Percentiles rank a stretch among this genome's conserved stretches.
Conservation (phyloP, 768 basidiomycete species). For the Kwoniella botswanensis region DNA sequence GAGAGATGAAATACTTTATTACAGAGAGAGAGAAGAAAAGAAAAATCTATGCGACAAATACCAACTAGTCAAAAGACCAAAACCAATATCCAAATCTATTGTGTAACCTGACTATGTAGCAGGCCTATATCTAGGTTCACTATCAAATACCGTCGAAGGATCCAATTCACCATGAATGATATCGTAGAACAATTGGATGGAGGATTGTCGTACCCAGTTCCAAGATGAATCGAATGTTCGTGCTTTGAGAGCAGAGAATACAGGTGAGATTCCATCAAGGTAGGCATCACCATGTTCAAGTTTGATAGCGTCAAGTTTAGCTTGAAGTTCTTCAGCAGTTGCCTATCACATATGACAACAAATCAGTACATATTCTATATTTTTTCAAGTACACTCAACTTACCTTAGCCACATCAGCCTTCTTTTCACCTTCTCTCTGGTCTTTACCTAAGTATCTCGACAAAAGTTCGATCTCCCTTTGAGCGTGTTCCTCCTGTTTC, state of each 20-base stretch:
- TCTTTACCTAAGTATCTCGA: conserved; percentile 96
- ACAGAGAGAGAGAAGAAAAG: background rate
- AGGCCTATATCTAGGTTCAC: conserved; percentile 37
- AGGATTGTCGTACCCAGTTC: conserved; percentile 99
- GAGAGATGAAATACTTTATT: background rate
- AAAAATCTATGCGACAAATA: conserved; percentile 8
- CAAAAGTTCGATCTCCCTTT: conserved; percentile 91
- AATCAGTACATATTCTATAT: conserved; percentile 17
- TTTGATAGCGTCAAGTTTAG: conserved; percentile 82
- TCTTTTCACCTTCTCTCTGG: conserved; percentile 87
- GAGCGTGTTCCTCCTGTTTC: conserved; percentile 88
- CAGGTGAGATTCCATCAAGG: conserved; percentile 91
- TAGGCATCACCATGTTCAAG: conserved; percentile 93
- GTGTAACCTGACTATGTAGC: background rate
- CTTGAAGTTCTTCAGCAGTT: conserved; percentile 67
- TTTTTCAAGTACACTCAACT: conserved; percentile 59
- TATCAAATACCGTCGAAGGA: conserved; percentile 45
- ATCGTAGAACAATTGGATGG: conserved; percentile 95
- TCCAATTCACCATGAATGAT: conserved; percentile 80
- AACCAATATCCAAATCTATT: background rate
- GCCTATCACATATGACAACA: conserved; percentile 23
- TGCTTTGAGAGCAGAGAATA: conserved; percentile 93
- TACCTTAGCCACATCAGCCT: conserved; percentile 84
- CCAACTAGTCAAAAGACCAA: background rate
- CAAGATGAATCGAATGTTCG: conserved; percentile 98